These are phyloP conservation scores for Pharnaceum exiguum DNA, from an alignment of 148 eudicot genomes.

Conservation along the genomic window DNA sequence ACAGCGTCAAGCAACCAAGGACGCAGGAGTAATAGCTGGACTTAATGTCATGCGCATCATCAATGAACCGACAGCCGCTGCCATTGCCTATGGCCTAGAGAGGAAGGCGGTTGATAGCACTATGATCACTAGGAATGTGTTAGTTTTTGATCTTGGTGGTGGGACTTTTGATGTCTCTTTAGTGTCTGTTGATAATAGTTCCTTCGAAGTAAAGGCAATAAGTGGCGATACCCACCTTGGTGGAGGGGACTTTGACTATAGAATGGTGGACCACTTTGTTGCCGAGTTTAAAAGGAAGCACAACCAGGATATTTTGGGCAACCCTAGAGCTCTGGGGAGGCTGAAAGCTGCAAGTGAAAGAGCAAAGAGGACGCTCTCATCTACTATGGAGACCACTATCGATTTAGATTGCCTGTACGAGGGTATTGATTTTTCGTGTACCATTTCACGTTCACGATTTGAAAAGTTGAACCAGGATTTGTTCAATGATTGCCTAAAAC, in stretches of 20 bases:
- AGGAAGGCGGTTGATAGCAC: neutral
- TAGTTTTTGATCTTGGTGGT: constrained; percentile 9
- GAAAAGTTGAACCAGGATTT: constrained; percentile 2
- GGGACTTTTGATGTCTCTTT: constrained; percentile 11
- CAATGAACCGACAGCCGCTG: constrained; percentile 6
- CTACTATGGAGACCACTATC: neutral
- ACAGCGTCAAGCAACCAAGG: constrained; percentile 7
- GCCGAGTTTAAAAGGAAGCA: neutral
- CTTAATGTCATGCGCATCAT: constrained; percentile 6
- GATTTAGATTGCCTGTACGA: neutral
- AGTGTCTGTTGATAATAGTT: neutral
- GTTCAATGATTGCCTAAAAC: neutral
- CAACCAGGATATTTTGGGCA: neutral
- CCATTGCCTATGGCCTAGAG: constrained; percentile 8
- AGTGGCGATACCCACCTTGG: constrained; percentile 5
- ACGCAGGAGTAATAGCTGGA: constrained; percentile 8
- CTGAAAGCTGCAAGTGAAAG: constrained; percentile 5
- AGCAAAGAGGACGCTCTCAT: constrained; percentile 10
- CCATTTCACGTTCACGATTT: neutral
- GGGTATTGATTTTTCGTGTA: neutral
- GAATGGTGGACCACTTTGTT: neutral
- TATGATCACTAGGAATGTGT: constrained; percentile 2
- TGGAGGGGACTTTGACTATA: constrained; percentile 7
- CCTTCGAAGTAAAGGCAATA: neutral
- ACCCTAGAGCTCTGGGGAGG: neutral